A percentile compares a stretch with the other conserved stretches of the same genome.
Conservation (phyloP, 2,329 filamentous ascomycete species). For the Blastomyces parvus region DNA sequence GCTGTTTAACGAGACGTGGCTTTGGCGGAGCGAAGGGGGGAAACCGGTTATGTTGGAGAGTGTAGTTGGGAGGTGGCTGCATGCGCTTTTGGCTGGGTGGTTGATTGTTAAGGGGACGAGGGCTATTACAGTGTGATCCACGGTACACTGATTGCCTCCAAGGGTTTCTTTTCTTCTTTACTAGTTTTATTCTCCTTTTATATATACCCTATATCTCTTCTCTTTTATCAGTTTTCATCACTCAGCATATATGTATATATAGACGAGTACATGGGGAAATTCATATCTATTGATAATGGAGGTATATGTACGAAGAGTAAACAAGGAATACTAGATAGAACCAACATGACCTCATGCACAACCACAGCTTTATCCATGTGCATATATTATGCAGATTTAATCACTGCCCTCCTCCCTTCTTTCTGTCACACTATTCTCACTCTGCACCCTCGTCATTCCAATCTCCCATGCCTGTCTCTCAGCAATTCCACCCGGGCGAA, state of each 20-base stretch:
- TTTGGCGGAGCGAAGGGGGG: neutral
- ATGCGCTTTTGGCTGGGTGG: conserved; percentile 3
- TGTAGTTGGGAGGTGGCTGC: conserved; percentile 2
- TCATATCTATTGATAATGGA: neutral
- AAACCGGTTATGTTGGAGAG: neutral
- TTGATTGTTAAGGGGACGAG: conserved; percentile 1
- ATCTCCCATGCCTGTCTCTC: neutral
- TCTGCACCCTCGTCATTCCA: neutral
- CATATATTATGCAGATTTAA: neutral
- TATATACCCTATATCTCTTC: neutral
- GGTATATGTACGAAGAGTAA: neutral
- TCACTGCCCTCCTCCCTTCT: neutral
- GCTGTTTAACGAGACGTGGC: conserved; percentile 4
- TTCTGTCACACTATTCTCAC: neutral
- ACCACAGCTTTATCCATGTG: too few relatives aligned
- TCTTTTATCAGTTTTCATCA: neutral
- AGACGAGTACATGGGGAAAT: neutral
- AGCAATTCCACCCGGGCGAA: neutral
- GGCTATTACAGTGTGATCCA: neutral
- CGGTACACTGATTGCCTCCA: neutral
- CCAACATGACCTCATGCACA: neutral
- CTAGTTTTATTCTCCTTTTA: neutral
- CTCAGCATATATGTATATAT: neutral
- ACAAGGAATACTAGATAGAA: neutral
- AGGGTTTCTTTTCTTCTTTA: neutral